A percentile compares a stretch with the other conserved stretches of the same genome.
These are phyloP conservation scores for Trametes sp. DNA, from an alignment of 1,284 basidiomycete genomes.

Conservation along the genomic window DNA sequence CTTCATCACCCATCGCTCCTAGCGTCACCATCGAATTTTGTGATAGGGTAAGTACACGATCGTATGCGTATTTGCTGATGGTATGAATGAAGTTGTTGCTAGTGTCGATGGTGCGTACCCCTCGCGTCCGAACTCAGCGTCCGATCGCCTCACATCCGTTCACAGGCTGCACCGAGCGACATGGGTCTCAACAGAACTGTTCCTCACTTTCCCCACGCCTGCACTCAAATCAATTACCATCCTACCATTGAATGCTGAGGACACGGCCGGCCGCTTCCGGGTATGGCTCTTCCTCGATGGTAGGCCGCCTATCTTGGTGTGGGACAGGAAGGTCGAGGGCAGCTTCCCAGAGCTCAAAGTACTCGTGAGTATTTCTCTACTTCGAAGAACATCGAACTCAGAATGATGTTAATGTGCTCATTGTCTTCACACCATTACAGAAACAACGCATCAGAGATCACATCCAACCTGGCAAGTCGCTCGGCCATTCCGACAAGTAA, in stretches of 20 bases:
- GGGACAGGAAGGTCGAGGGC: constrained; percentile 88
- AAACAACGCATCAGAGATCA: constrained; percentile 88
- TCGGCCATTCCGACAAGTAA: constrained; percentile 83
- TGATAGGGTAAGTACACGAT: constrained; percentile 70
- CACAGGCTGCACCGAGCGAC: constrained; percentile 83
- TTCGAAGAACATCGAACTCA: neutral
- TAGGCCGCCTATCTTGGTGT: constrained; percentile 57
- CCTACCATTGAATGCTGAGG: constrained; percentile 78
- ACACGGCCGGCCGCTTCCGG: constrained; percentile 87
- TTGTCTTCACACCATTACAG: constrained; percentile 45
- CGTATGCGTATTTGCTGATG: constrained; percentile 13
- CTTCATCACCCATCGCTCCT: constrained; percentile 52
- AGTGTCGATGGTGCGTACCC: constrained; percentile 75
- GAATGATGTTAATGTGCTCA: too few relatives aligned
- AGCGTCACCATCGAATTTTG: constrained; percentile 84
- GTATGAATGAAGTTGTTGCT: constrained; percentile 6
- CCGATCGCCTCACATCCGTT: constrained; percentile 19
- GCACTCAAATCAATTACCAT: constrained; percentile 70
- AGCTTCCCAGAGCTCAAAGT: constrained; percentile 90
- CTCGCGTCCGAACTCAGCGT: neutral
- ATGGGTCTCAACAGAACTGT: constrained; percentile 90
- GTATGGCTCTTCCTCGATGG: constrained; percentile 75
- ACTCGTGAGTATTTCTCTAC: constrained; percentile 59
- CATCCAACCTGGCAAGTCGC: constrained; percentile 76
- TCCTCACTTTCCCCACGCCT: constrained; percentile 88